Conservation (phyloP, 2,329 filamentous ascomycete species). For the Aspergillus felis region DNA sequence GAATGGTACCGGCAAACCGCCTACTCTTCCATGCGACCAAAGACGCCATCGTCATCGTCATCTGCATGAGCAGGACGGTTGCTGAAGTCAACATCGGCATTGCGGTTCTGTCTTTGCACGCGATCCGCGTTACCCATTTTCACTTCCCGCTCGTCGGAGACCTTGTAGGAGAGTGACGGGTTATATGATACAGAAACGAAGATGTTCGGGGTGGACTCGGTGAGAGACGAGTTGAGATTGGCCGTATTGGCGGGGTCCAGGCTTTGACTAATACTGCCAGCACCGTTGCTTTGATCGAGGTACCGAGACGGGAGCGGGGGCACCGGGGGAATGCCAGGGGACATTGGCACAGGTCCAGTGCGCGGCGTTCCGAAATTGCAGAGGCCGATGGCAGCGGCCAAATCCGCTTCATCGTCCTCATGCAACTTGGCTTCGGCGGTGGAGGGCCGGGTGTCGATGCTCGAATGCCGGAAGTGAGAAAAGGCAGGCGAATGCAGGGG, state of each 20-base stretch:
- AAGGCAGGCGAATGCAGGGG: constrained; percentile 47
- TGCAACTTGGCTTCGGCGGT: constrained; percentile 73
- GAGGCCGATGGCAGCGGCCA: constrained; percentile 85
- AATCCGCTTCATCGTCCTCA: constrained; percentile 78
- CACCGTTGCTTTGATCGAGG: constrained; percentile 58
- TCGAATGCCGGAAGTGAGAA: constrained; percentile 65
- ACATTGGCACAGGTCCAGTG: constrained; percentile 59
- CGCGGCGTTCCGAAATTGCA: constrained; percentile 82
- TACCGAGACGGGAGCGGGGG: constrained; percentile 81
- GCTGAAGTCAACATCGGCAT: constrained; percentile 34
- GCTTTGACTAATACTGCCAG: constrained; percentile 57
- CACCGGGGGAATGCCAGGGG: constrained; percentile 76
- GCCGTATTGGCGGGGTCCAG: constrained; percentile 45
- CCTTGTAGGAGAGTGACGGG: constrained; percentile 45
- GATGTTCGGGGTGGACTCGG: constrained; percentile 36
- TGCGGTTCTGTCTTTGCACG: constrained; percentile 31
- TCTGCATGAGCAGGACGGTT: constrained; percentile 59
- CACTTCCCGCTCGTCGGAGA: constrained; percentile 56
- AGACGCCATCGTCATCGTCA: constrained; percentile 92
- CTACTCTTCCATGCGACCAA: constrained; percentile 93
- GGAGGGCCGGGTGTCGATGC: constrained; percentile 69
- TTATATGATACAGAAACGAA: constrained; percentile 43
- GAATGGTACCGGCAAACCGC: constrained; percentile 8
- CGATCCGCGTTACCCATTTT: constrained; percentile 63
- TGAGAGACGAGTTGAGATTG: constrained; percentile 27